Evolutionary conservation across 139 green algal genomes (phyloP).

Genomic region (Eudorina sp.): DNA sequence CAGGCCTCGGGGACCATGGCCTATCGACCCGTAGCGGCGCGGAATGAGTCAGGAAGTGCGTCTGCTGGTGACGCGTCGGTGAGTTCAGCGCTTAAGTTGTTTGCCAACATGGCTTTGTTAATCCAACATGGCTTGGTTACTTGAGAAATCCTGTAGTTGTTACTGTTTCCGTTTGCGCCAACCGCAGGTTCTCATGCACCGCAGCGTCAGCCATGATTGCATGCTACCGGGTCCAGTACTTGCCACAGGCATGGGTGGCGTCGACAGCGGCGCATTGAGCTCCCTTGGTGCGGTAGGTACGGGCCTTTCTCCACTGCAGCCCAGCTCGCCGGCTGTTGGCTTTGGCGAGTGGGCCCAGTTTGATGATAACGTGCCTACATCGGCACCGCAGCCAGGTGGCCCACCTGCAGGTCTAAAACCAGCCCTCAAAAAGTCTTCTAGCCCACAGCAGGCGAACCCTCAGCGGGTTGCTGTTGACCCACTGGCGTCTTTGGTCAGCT

Average conservation of each 20-base stretch:
- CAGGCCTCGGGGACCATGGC: neutral
- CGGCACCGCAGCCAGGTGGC: neutral
- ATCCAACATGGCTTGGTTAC: too few species aligned
- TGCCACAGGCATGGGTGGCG: neutral
- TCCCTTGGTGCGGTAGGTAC: neutral
- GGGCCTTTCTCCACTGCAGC: neutral
- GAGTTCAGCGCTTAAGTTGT: too few species aligned
- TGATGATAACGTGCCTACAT: neutral
- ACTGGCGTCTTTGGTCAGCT: neutral
- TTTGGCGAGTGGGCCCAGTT: conserved; percentile 24
- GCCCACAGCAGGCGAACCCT: neutral
- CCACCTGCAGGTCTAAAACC: conserved; percentile 15
- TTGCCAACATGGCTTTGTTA: too few species aligned
- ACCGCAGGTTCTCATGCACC: neutral
- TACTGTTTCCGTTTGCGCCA: neutral
- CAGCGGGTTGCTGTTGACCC: conserved; percentile 4
- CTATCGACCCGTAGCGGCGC: neutral
- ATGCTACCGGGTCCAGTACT: neutral
- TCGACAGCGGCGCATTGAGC: neutral
- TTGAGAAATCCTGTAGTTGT: too few species aligned
- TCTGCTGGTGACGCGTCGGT: conserved; percentile 1
- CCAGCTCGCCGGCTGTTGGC: neutral
- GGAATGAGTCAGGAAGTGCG: neutral
- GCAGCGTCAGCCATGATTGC: conserved; percentile 24
- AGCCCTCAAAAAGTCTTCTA: conserved; percentile 13